phyloP scores from a whole-genome alignment of 2,329 filamentous ascomycete species.

The Diaporthe capsici region DNA sequence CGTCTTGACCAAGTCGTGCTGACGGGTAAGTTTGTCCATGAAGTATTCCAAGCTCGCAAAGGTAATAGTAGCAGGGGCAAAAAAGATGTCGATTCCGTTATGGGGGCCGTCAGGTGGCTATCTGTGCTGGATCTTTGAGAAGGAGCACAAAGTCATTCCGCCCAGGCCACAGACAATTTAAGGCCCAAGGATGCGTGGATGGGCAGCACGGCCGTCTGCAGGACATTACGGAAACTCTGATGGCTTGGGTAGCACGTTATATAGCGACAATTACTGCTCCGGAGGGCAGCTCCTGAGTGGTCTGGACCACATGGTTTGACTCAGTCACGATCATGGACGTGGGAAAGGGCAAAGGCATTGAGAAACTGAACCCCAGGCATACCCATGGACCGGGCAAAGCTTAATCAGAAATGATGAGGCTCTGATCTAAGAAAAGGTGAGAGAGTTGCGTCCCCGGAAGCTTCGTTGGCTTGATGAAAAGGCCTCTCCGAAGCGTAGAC shows the following conservation, averaged over 20 bases:
- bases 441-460: background rate
- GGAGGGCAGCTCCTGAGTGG: background rate
- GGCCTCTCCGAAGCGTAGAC: background rate
- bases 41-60: background rate
- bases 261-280: no score
- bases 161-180: background rate
- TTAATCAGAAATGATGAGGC: background rate
- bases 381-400: constrained; percentile 1
- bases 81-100: background rate
- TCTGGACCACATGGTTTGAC: background rate
- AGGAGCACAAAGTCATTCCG: background rate
- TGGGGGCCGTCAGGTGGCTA: background rate
- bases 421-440: background rate
- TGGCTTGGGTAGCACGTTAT: background rate
- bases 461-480: background rate
- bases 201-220: background rate
- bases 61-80: no score
- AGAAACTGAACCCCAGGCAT: background rate
- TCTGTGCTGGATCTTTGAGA: background rate
- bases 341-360: background rate
- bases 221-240: background rate
- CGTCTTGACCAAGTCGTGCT: background rate
- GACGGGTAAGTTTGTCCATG: background rate
- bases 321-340: background rate
- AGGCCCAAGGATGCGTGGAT: background rate